These are phyloP conservation scores for Cymodocea nodosa DNA, from an alignment of 116 monocot species.

Conservation along the genomic window DNA sequence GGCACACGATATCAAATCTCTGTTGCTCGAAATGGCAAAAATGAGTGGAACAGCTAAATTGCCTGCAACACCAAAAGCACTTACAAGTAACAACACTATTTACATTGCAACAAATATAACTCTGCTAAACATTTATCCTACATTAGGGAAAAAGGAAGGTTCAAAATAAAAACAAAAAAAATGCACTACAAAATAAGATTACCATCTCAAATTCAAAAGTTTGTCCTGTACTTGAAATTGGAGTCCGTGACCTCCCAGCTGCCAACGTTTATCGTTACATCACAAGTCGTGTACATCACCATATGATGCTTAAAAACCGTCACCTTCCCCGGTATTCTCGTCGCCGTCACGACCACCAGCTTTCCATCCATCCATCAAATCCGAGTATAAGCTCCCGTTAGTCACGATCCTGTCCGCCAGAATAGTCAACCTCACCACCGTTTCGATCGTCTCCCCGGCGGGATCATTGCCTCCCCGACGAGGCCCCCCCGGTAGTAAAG, in stretches of 20 bases:
- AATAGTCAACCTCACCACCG: constrained; percentile 37
- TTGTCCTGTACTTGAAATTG: constrained; percentile 48
- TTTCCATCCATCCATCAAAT: constrained; percentile 40
- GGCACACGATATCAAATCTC: no score
- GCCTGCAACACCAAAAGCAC: no score
- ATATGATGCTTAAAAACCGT: constrained; percentile 39
- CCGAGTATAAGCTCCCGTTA: constrained; percentile 24
- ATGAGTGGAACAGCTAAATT: no score
- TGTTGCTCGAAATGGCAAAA: no score
- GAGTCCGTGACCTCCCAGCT: constrained; percentile 26
- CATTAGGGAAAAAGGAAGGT: no score
- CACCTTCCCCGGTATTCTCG: constrained; percentile 51
- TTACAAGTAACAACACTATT: no score
- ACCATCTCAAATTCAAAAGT: constrained; percentile 25
- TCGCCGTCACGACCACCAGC: constrained; percentile 30
- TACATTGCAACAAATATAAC: no score
- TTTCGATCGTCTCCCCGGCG: constrained; percentile 31
- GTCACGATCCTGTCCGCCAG: constrained; percentile 40
- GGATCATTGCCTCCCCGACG: constrained; percentile 58
- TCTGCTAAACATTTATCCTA: no score
- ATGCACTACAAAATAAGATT: neutral
- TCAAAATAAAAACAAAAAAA: neutral
- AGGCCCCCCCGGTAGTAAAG: constrained; percentile 39
- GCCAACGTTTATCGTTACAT: constrained; percentile 25
- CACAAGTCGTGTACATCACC: constrained; percentile 53